Evolutionary conservation across 2,329 filamentous ascomycete genomes (phyloP).

Genomic region (Pestalotiopsis sp.): DNA sequence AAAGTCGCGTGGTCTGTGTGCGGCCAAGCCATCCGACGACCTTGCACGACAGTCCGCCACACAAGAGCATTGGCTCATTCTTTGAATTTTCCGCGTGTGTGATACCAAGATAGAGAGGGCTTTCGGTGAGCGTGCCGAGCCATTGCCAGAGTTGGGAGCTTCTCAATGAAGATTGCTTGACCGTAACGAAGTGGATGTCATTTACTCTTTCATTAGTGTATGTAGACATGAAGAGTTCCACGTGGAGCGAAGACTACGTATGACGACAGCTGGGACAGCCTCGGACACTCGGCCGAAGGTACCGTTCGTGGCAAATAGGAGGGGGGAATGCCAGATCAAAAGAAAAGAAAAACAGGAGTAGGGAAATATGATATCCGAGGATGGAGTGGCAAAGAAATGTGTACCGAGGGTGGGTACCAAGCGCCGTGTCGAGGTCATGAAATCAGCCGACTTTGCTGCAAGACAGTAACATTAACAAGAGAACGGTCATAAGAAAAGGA

Average conservation of each 20-base stretch:
- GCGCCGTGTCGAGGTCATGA: not conserved
- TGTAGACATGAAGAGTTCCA: slow-evolving; percentile 10
- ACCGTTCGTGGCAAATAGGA: not conserved
- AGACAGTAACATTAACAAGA: not conserved
- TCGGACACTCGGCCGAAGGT: not conserved
- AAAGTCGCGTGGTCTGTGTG: slow-evolving; percentile 39
- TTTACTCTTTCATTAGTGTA: slow-evolving; percentile 12
- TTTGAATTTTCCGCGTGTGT: slow-evolving; percentile 18
- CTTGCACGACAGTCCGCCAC: slow-evolving; percentile 4
- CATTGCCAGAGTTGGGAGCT: not conserved
- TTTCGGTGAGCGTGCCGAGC: not conserved
- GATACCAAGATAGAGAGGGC: slow-evolving; percentile 18
- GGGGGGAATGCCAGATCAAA: not conserved
- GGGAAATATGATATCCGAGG: not conserved
- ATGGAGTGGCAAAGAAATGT: not conserved
- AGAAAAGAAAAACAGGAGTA: not conserved
- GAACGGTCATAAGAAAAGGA: not conserved
- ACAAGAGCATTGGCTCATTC: slow-evolving; percentile 16
- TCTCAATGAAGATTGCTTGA: not conserved
- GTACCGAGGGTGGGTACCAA: not conserved
- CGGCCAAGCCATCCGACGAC: slow-evolving; percentile 25
- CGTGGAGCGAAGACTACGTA: not conserved
- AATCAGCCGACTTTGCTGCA: not conserved
- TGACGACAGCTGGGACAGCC: not conserved
- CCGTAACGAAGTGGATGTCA: not conserved